A percentile compares a stretch with the other conserved stretches of the same genome.
phyloP scores from a whole-genome alignment of 345 rosid species.

The Triadica sebifera region DNA sequence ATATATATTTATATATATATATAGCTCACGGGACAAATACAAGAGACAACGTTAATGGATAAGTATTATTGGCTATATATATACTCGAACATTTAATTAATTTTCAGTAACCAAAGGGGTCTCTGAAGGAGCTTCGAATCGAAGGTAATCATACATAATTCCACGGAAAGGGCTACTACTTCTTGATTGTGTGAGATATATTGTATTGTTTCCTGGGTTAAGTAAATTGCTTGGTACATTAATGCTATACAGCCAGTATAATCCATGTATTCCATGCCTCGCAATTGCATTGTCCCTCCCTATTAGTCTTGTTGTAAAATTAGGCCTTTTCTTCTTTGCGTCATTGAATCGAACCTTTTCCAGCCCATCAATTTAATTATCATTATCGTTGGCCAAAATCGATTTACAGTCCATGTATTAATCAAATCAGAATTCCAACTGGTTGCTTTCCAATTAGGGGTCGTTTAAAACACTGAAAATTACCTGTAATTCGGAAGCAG shows the following conservation, averaged over 20 bases:
- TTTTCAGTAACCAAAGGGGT: not conserved
- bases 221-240: constrained; percentile 41
- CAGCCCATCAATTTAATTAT: not conserved
- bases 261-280: constrained; percentile 82
- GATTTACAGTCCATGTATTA: no score
- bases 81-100: not conserved
- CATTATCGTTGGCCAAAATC: not conserved
- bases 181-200: constrained; percentile 64
- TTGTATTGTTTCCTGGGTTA: constrained; percentile 41
- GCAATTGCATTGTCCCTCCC: constrained; percentile 82
- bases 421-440: no score
- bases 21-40: no score
- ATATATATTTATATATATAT: no score
- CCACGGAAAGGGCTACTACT: constrained; percentile 42
- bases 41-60: no score
- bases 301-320: constrained; percentile 48
- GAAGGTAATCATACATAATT: constrained; percentile 83
- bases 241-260: constrained; percentile 61
- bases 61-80: no score
- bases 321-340: constrained; percentile 14
- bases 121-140: constrained; percentile 57
- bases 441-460: no score
- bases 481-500: constrained; percentile 47
- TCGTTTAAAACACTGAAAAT: not conserved
- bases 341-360: constrained; percentile 59